phyloP scores from a whole-genome alignment of 306 rosid species.

The Quercus glauca region DNA sequence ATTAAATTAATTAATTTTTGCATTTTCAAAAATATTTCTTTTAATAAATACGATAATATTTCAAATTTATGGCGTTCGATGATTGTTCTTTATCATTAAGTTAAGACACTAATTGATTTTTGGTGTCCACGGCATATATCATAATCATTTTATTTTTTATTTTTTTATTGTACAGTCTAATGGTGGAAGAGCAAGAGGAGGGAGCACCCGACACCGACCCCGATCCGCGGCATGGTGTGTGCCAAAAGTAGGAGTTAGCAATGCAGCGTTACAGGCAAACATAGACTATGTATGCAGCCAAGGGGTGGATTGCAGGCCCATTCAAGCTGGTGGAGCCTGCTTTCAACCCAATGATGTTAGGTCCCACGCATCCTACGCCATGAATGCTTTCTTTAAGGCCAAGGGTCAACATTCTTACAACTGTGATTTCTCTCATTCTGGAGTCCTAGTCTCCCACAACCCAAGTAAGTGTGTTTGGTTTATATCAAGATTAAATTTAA shows the following conservation, averaged over 20 bases:
- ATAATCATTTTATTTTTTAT: not conserved
- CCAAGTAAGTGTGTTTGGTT: constrained; percentile 49
- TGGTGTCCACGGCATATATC: too few relatives aligned
- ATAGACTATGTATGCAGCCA: constrained; percentile 7
- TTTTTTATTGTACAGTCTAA: not conserved
- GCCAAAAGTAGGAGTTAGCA: not conserved
- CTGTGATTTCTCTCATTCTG: constrained; percentile 68
- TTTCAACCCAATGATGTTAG: constrained; percentile 35
- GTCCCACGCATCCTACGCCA: constrained; percentile 59
- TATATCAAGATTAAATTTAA: not conserved
- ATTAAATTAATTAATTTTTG: not conserved
- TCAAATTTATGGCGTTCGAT: too few relatives aligned
- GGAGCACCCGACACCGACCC: too few relatives aligned
- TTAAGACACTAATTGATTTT: too few relatives aligned
- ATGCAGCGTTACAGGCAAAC: not conserved
- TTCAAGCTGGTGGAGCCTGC: constrained; percentile 34
- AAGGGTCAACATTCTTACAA: constrained; percentile 52
- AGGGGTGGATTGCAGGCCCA: constrained; percentile 18
- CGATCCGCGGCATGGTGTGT: not conserved
- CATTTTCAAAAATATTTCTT: too few relatives aligned
- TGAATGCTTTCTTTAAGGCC: constrained; percentile 71
- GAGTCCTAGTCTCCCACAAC: constrained; percentile 28
- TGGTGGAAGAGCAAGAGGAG: not conserved
- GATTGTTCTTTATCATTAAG: too few relatives aligned
- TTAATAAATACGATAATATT: too few relatives aligned